Evolutionary conservation across 1,139 yeast genomes (phyloP).

Genomic region (Geotrichum australiense): DNA sequence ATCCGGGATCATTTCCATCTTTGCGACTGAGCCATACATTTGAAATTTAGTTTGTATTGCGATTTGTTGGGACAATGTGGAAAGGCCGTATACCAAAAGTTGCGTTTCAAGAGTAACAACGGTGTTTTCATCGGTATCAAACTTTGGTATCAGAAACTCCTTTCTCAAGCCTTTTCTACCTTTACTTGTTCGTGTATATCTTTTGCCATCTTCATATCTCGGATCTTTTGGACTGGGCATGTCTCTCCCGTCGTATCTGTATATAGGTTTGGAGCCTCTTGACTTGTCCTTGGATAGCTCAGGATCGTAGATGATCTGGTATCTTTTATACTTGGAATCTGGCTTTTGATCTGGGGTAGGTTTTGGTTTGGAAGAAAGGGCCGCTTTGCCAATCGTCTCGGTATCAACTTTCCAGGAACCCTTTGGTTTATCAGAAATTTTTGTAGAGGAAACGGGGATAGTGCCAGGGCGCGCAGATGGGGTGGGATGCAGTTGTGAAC

Average conservation of each 20-base stretch:
- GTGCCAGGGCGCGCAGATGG: too few relatives aligned
- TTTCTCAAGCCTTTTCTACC: conserved; percentile 32
- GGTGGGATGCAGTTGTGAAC: too few relatives aligned
- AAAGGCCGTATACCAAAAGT: conserved; percentile 61
- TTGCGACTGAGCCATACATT: conserved; percentile 54
- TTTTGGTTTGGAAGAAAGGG: conserved; percentile 1
- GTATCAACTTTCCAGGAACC: too few relatives aligned
- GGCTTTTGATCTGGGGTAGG: neutral
- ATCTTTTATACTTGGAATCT: conserved; percentile 13
- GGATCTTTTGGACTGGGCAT: conserved; percentile 15
- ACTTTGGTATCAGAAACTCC: conserved; percentile 47
- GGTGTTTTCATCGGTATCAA: conserved; percentile 54
- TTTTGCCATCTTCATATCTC: conserved; percentile 9
- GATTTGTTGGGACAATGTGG: conserved; percentile 43
- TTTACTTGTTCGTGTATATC: conserved; percentile 27
- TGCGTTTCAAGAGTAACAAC: conserved; percentile 72
- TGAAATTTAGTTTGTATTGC: conserved; percentile 49
- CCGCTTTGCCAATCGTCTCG: too few relatives aligned
- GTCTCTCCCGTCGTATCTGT: conserved; percentile 18
- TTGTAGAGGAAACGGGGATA: too few relatives aligned
- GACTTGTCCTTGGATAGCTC: conserved; percentile 40
- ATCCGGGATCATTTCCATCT: conserved; percentile 57
- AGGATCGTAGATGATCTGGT: conserved; percentile 46
- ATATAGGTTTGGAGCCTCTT: conserved; percentile 39
- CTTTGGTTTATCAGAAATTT: too few relatives aligned